Evolutionary conservation across 352 stramenopile species (phyloP).

Genomic region (Achlya hypogyna): DNA sequence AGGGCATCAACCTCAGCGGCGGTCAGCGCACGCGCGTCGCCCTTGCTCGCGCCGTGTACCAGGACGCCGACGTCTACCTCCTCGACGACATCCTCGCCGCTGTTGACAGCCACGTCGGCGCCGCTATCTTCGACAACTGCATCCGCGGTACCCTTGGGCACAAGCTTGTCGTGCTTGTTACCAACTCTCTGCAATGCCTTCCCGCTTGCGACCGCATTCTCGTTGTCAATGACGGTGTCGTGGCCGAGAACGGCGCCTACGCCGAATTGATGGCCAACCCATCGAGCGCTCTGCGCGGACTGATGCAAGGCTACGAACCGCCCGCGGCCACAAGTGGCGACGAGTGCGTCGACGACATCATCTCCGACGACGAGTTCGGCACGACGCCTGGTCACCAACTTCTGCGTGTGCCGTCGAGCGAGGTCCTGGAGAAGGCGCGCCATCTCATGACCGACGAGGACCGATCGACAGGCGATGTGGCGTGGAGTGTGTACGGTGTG

Average conservation of each 20-base stretch:
- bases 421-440: conserved; percentile 35
- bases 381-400: conserved; percentile 23
- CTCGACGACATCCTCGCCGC: conserved; percentile 21
- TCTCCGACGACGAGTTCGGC: conserved; percentile 21
- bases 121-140: conserved; percentile 18
- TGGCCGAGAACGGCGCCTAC: conserved; percentile 1
- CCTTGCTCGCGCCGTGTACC: conserved; percentile 19
- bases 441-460: conserved; percentile 46
- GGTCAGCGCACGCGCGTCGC: conserved; percentile 21
- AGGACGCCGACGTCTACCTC: conserved; percentile 22
- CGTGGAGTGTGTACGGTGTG: conserved; percentile 45
- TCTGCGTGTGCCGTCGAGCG: conserved; percentile 25
- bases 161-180: conserved; percentile 20
- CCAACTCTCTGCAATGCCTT: conserved; percentile 5
- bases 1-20: conserved; percentile 24
- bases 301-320: conserved; percentile 44
- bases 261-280: background rate
- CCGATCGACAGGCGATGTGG: conserved; percentile 61
- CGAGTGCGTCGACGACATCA: conserved; percentile 22
- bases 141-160: conserved; percentile 13
- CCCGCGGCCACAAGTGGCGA: background rate
- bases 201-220: conserved; percentile 7
- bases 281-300: conserved; percentile 36
- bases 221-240: background rate
- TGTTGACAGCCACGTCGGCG: conserved; percentile 21